Conservation (phyloP, 202 grass and related monocot genomes). For the Elaeis oleifera region DNA sequence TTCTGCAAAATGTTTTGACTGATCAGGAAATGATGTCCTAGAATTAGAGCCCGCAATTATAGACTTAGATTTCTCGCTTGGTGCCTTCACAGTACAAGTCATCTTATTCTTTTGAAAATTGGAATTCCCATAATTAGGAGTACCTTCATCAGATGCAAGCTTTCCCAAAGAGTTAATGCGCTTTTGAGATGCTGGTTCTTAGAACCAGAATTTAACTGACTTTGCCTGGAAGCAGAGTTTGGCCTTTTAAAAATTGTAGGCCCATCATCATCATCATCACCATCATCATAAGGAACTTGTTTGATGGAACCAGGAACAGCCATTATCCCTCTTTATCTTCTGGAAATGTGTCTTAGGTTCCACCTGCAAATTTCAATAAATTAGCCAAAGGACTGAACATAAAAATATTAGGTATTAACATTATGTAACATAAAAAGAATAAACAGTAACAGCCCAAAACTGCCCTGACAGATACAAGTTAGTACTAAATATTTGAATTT, state of each 20-base stretch:
- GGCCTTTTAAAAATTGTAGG: conserved; percentile 71
- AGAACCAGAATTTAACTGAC: conserved; percentile 4
- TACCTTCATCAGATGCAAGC: conserved; percentile 16
- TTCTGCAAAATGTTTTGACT: conserved; percentile 23
- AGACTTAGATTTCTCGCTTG: conserved; percentile 26
- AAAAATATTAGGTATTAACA: too few relatives aligned
- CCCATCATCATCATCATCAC: conserved; percentile 31
- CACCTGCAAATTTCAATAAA: too few relatives aligned
- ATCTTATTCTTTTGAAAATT: conserved; percentile 32
- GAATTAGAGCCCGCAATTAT: conserved; percentile 15
- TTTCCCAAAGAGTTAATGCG: conserved; percentile 18
- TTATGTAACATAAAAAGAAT: too few relatives aligned
- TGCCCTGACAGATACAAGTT: too few relatives aligned
- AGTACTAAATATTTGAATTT: too few relatives aligned
- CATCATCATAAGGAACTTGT: conserved; percentile 14
- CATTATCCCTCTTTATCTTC: conserved; percentile 20
- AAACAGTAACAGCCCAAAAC: too few relatives aligned
- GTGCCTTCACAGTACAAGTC: conserved; percentile 9
- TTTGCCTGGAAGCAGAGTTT: conserved; percentile 23
- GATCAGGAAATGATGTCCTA: conserved; percentile 29
- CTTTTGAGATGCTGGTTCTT: conserved; percentile 35
- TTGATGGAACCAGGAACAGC: conserved; percentile 32
- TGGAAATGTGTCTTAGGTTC: too few relatives aligned
- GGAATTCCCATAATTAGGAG: conserved; percentile 10
- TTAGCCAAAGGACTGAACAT: too few relatives aligned